Evolutionary conservation across 140 eudicot species (phyloP).

Genomic region (Oenanthe javanica): DNA sequence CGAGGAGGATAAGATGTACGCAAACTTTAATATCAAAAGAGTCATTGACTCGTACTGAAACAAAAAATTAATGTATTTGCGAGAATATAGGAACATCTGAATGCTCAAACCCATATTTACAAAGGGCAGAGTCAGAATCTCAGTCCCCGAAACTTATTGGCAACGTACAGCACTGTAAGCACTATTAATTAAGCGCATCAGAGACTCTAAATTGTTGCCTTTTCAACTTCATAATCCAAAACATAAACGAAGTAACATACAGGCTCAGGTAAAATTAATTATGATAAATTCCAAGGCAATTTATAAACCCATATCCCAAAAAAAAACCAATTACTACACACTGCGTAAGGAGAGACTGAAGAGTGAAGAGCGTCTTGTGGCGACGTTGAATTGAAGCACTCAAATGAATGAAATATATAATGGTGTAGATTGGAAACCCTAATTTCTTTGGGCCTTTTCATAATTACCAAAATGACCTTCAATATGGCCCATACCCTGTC

Average conservation of each 20-base stretch:
- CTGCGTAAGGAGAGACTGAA: not conserved
- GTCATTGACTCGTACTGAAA: too few relatives aligned
- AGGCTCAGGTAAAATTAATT: too few relatives aligned
- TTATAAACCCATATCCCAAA: too few relatives aligned
- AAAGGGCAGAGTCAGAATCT: conserved; percentile 31
- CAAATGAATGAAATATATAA: not conserved
- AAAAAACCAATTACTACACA: not conserved
- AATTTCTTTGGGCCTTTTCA: not conserved
- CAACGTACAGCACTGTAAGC: conserved; percentile 40
- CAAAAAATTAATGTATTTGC: too few relatives aligned
- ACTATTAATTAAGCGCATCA: conserved; percentile 17
- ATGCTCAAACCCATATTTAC: conserved; percentile 12
- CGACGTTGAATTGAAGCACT: not conserved
- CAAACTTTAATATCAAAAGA: too few relatives aligned
- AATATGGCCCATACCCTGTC: not conserved
- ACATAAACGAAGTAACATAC: too few relatives aligned
- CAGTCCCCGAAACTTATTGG: conserved; percentile 20
- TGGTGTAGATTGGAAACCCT: not conserved
- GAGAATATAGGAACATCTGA: conserved; percentile 36
- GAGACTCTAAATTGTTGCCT: conserved; percentile 44
- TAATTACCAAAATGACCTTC: not conserved
- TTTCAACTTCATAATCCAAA: too few relatives aligned
- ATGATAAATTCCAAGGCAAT: too few relatives aligned
- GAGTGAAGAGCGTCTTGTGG: too few relatives aligned
- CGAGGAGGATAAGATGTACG: not conserved